These are phyloP conservation scores for Silene conica DNA, from an alignment of 148 eudicot species.

Conservation along the genomic window DNA sequence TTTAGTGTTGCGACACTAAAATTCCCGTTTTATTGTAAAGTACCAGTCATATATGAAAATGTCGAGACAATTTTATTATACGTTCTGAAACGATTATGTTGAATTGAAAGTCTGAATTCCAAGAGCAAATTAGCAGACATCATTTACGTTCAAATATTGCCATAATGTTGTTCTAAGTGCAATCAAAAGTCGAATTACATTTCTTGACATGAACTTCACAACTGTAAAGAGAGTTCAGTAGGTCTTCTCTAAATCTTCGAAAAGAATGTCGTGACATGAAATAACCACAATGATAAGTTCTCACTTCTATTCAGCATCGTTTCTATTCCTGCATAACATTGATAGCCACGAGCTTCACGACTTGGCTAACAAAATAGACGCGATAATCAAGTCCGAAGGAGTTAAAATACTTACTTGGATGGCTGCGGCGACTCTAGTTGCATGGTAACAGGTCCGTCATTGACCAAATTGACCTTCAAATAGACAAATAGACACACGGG, in stretches of 20 bases:
- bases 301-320: conserved; percentile 28
- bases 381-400: not conserved
- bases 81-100: too few species aligned
- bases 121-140: not conserved
- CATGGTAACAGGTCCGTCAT: conserved; percentile 96
- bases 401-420: conserved; percentile 40
- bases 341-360: not conserved
- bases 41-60: too few species aligned
- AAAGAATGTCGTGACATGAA: not conserved
- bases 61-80: too few species aligned
- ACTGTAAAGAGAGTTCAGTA: not conserved
- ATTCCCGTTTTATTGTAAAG: too few species aligned
- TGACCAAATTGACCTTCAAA: conserved; percentile 73
- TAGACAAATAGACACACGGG: conserved; percentile 3
- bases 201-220: not conserved
- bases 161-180: too few species aligned
- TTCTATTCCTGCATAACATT: conserved; percentile 24
- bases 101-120: not conserved
- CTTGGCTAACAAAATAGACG: too few species aligned
- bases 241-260: not conserved
- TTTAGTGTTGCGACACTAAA: too few species aligned
- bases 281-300: not conserved
- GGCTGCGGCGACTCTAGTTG: conserved; percentile 82
- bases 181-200: not conserved
- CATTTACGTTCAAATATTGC: not conserved